Conservation (phyloP, 352 stramenopile species). For the Phytophthora citrophthora region DNA sequence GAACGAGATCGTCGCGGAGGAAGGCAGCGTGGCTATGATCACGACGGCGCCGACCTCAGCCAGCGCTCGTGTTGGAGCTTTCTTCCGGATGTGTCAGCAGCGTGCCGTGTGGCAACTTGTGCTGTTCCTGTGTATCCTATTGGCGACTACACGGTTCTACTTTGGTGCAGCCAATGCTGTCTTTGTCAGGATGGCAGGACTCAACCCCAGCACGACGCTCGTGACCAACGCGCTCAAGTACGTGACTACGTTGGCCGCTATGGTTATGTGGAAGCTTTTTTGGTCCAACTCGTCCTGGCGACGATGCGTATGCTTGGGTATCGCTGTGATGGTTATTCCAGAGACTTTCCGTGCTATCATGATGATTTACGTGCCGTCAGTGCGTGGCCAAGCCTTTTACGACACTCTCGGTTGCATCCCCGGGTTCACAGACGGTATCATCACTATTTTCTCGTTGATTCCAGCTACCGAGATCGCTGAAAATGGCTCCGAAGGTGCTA, state of each 20-base stretch:
- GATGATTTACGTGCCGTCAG: slow-evolving; percentile 58
- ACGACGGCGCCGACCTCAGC: slow-evolving; percentile 8
- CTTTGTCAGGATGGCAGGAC: slow-evolving; percentile 39
- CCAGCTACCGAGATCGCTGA: slow-evolving; percentile 74
- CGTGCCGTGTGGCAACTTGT: slow-evolving; percentile 81
- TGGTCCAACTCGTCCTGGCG: slow-evolving; percentile 56
- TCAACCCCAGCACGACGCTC: slow-evolving; percentile 52
- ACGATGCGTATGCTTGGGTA: slow-evolving; percentile 40
- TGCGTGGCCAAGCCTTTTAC: slow-evolving; percentile 53
- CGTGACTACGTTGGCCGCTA: slow-evolving; percentile 53
- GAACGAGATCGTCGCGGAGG: slow-evolving; percentile 31
- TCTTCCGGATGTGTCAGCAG: slow-evolving; percentile 79
- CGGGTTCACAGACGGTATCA: slow-evolving; percentile 65
- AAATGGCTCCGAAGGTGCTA: slow-evolving; percentile 72
- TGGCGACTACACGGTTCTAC: slow-evolving; percentile 62
- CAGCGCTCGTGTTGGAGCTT: slow-evolving; percentile 34
- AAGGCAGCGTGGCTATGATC: slow-evolving; percentile 35
- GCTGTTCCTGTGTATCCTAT: slow-evolving; percentile 67
- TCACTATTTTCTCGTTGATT: slow-evolving; percentile 77
- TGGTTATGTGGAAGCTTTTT: slow-evolving; percentile 64
- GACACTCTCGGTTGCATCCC: slow-evolving; percentile 57
- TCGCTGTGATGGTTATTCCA: slow-evolving; percentile 49
- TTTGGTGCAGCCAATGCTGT: slow-evolving; percentile 53
- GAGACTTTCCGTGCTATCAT: slow-evolving; percentile 68
- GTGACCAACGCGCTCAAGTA: slow-evolving; percentile 61